Percentiles rank a stretch among this genome's conserved stretches.
These are phyloP conservation scores for Aspergillaceae sp. DNA, from an alignment of 2,329 filamentous ascomycete genomes.

Conservation along the genomic window DNA sequence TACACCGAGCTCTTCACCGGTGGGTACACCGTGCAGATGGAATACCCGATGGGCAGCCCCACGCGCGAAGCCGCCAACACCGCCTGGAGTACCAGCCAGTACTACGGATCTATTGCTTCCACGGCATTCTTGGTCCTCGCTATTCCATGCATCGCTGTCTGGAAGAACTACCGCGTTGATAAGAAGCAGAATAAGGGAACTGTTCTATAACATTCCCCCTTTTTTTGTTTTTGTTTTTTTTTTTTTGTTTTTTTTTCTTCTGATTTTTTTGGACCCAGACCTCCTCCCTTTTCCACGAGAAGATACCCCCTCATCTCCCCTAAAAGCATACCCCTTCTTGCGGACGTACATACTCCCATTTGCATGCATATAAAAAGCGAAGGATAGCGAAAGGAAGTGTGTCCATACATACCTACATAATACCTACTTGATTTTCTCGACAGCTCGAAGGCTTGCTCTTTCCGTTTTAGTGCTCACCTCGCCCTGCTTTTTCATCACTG, in stretches of 20 bases:
- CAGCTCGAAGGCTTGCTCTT: too few species aligned
- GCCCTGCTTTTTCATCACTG: too few species aligned
- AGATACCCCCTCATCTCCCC: too few species aligned
- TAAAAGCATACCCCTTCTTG: background rate
- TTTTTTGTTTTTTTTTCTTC: background rate
- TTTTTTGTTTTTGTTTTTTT: background rate
- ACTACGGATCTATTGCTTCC: constrained; percentile 26
- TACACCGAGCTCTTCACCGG: constrained; percentile 15
- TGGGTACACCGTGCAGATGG: constrained; percentile 21
- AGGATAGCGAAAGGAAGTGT: too few species aligned
- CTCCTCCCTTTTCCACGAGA: too few species aligned
- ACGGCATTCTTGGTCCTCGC: constrained; percentile 24
- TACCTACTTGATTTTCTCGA: too few species aligned
- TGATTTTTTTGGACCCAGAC: background rate
- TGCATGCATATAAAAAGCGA: too few species aligned
- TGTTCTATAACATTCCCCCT: constrained; percentile 10
- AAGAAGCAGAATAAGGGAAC: constrained; percentile 14
- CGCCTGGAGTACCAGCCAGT: constrained; percentile 33
- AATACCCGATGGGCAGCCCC: constrained; percentile 21
- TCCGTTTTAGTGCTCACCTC: too few species aligned
- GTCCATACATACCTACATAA: too few species aligned
- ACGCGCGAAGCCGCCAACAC: constrained; percentile 27
- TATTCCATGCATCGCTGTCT: constrained; percentile 27
- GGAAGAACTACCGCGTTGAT: constrained; percentile 34
- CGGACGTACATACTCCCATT: background rate